Percentiles rank a stretch among this genome's conserved stretches.
Conservation (phyloP, 2,329 filamentous ascomycete genomes). For the Cytospora piceicola region DNA sequence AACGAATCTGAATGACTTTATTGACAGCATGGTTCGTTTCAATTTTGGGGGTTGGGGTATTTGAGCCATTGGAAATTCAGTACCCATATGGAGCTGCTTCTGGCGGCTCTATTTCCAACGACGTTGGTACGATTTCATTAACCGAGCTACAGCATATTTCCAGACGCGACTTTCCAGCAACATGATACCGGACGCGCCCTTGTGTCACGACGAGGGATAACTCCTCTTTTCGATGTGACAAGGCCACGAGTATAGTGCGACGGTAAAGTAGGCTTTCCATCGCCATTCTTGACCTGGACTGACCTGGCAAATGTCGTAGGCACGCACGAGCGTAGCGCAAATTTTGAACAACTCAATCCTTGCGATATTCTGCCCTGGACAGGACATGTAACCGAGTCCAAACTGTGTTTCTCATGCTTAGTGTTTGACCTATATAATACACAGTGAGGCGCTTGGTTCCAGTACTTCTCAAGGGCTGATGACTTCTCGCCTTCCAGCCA, state of each 20-base stretch:
- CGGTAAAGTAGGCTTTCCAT: conserved; percentile 30
- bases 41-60: too few relatives aligned
- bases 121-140: too few relatives aligned
- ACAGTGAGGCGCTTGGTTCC: conserved; percentile 30
- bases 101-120: too few relatives aligned
- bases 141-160: too few relatives aligned
- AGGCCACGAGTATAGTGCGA: conserved; percentile 30
- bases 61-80: too few relatives aligned
- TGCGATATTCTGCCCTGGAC: conserved; percentile 31
- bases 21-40: too few relatives aligned
- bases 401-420: conserved; percentile 7
- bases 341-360: conserved; percentile 31
- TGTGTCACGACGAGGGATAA: not conserved
- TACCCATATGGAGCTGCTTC: too few relatives aligned
- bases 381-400: conserved; percentile 28
- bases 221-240: conserved; percentile 27
- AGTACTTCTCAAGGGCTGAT: conserved; percentile 29
- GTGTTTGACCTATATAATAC: not conserved
- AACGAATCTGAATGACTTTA: too few relatives aligned
- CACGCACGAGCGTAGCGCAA: conserved; percentile 28
- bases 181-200: too few relatives aligned
- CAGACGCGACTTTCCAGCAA: too few relatives aligned
- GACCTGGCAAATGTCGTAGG: conserved; percentile 30
- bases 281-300: conserved; percentile 28
- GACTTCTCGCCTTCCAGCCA: conserved; percentile 32